These are phyloP conservation scores for Neckera pumila DNA, from an alignment of 225 moss, liverwort and hornwort genomes.

Conservation along the genomic window DNA sequence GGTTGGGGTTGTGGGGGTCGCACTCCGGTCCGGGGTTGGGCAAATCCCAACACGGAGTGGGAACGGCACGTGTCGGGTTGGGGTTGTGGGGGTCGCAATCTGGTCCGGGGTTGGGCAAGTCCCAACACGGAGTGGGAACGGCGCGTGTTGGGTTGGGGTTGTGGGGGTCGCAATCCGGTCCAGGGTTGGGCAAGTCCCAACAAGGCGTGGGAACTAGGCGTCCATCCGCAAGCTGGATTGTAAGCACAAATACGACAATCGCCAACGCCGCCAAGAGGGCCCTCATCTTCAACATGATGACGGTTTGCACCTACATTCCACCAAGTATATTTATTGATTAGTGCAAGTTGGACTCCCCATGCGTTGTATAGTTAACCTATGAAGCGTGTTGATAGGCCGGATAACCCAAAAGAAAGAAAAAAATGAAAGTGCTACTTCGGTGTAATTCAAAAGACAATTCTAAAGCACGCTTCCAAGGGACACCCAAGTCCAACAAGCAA, in stretches of 20 bases:
- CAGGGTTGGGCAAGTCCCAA: not conserved
- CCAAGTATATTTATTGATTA: too few relatives aligned
- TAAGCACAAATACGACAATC: accelerated
- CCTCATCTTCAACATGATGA: not conserved
- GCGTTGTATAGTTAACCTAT: too few relatives aligned
- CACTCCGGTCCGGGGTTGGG: too few relatives aligned
- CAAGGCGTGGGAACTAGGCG: accelerated
- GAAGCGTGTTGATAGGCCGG: too few relatives aligned
- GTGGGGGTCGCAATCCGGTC: not conserved
- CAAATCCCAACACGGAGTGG: too few relatives aligned
- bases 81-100: not conserved
- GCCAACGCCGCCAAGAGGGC: not conserved
- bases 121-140: not conserved
- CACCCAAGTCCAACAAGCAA: too few relatives aligned
- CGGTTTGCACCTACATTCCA: not conserved
- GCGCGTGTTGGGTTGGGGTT: accelerated
- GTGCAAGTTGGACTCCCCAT: too few relatives aligned
- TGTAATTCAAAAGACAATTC: too few relatives aligned
- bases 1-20: too few relatives aligned
- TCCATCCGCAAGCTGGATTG: not conserved
- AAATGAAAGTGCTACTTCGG: too few relatives aligned
- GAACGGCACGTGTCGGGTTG: not conserved
- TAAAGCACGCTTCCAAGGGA: too few relatives aligned
- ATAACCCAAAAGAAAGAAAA: too few relatives aligned
- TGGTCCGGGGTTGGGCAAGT: accelerated